These are phyloP conservation scores for Caryopteris hybrid DNA, from an alignment of 305 asterid genomes.

Conservation along the genomic window DNA sequence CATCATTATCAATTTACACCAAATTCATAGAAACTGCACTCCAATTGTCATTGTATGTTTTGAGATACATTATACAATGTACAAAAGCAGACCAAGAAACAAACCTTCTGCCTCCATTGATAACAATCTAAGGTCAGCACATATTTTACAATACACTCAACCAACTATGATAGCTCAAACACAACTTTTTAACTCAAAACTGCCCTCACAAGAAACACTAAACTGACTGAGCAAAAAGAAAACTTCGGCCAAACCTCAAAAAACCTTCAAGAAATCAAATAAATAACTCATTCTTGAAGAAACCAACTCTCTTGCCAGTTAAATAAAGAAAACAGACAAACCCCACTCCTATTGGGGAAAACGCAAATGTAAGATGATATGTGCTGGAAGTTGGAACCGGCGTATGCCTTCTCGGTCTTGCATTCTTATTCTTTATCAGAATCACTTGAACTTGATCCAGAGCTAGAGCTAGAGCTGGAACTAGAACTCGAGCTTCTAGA, in stretches of 20 bases:
- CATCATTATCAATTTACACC: not conserved
- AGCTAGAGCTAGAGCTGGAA: conserved; percentile 57
- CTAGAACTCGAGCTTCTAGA: conserved; percentile 39
- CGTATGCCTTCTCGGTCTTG: not conserved
- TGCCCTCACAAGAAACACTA: conserved; percentile 24
- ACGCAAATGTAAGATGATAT: not conserved
- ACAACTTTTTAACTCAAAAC: conserved; percentile 24
- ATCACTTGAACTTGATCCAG: conserved; percentile 54
- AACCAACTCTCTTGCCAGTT: conserved; percentile 27
- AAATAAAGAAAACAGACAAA: not conserved
- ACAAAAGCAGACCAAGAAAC: not conserved
- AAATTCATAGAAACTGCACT: conserved; percentile 6
- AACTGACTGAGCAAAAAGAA: not conserved
- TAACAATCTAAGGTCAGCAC: conserved; percentile 10
- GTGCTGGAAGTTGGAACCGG: not conserved
- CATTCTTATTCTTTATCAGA: conserved; percentile 42
- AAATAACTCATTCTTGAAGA: conserved; percentile 56
- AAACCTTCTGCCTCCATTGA: not conserved
- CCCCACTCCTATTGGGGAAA: conserved; percentile 1
- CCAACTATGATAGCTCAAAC: conserved; percentile 4
- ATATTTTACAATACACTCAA: conserved; percentile 24
- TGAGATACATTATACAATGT: conserved; percentile 1
- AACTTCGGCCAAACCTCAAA: conserved; percentile 20
- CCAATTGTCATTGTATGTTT: not conserved
- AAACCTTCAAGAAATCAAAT: conserved; percentile 49